These are phyloP conservation scores for Arabidopsis suecica DNA, from an alignment of 345 rosid species.

Conservation along the genomic window DNA sequence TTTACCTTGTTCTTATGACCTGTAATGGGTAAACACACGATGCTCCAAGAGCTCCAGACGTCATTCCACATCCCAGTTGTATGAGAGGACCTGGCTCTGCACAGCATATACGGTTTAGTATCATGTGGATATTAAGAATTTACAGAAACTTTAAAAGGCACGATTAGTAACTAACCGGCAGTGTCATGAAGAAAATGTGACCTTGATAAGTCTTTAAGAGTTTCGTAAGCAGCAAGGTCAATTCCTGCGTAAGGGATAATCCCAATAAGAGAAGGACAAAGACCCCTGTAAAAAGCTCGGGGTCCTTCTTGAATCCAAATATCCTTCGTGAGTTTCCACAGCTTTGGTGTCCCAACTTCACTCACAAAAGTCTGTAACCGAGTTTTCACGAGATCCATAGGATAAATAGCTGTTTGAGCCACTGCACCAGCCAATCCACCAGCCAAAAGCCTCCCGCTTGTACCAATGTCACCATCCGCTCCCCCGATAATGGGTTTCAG, in stretches of 20 bases:
- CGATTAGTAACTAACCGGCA: slow-evolving; percentile 61
- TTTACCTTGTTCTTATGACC: slow-evolving; percentile 90
- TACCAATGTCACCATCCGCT: slow-evolving; percentile 66
- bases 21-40: slow-evolving; percentile 95
- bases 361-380: slow-evolving; percentile 78
- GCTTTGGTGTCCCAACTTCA: slow-evolving; percentile 74
- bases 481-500: slow-evolving; percentile 68
- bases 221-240: slow-evolving; percentile 94
- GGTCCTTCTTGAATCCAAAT: slow-evolving; percentile 93
- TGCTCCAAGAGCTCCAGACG: slow-evolving; percentile 93
- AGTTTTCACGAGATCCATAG: slow-evolving; percentile 95
- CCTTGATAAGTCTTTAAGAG: slow-evolving; percentile 86
- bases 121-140: slow-evolving; percentile 16
- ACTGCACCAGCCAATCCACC: slow-evolving; percentile 97
- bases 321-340: slow-evolving; percentile 70
- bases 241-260: slow-evolving; percentile 95
- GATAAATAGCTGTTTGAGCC: slow-evolving; percentile 91
- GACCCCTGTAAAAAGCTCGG: slow-evolving; percentile 91
- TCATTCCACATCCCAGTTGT: slow-evolving; percentile 89
- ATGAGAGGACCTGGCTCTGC: slow-evolving; percentile 87
- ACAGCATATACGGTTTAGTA: slow-evolving; percentile 26
- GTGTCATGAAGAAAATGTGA: slow-evolving; percentile 67
- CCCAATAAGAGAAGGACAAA: slow-evolving; percentile 90
- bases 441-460: slow-evolving; percentile 80
- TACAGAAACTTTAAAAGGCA: background rate